Conservation (phyloP, 164 flowering plant genomes). For the Litsea cubeba region DNA sequence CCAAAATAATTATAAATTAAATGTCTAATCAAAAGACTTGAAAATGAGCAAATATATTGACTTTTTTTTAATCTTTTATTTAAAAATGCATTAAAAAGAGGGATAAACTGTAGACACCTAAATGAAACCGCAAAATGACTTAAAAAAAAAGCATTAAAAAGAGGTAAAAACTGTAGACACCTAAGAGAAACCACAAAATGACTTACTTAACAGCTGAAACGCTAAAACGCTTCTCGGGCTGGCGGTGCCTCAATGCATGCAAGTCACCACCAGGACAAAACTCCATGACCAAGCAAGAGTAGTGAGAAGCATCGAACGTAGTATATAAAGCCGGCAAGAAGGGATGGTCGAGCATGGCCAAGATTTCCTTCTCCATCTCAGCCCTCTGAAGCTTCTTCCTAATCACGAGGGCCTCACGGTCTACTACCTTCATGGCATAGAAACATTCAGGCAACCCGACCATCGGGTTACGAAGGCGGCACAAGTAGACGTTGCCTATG, state of each 20-base stretch:
- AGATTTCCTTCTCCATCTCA: slow-evolving; percentile 78
- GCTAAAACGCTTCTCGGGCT: slow-evolving; percentile 47
- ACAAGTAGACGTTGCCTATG: slow-evolving; percentile 72
- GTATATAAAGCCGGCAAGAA: slow-evolving; percentile 81
- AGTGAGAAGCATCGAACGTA: slow-evolving; percentile 71
- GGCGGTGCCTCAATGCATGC: slow-evolving; percentile 56
- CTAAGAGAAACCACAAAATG: no score
- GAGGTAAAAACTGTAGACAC: neutral
- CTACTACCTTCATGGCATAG: slow-evolving; percentile 92
- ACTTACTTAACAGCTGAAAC: slow-evolving; percentile 72
- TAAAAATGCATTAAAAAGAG: neutral
- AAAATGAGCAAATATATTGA: neutral
- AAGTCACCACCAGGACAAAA: slow-evolving; percentile 90
- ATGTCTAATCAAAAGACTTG: neutral
- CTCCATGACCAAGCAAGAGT: slow-evolving; percentile 88
- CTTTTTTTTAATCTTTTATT: no score
- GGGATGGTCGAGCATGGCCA: slow-evolving; percentile 79
- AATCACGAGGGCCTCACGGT: slow-evolving; percentile 61
- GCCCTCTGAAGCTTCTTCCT: slow-evolving; percentile 74
- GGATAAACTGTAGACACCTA: no score
- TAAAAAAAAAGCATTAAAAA: neutral
- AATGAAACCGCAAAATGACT: no score
- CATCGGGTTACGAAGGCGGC: slow-evolving; percentile 49
- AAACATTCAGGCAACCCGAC: slow-evolving; percentile 36
- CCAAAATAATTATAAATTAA: neutral